Evolutionary conservation across 345 rosid species (phyloP).

Genomic region (Lepidium aucheri): DNA sequence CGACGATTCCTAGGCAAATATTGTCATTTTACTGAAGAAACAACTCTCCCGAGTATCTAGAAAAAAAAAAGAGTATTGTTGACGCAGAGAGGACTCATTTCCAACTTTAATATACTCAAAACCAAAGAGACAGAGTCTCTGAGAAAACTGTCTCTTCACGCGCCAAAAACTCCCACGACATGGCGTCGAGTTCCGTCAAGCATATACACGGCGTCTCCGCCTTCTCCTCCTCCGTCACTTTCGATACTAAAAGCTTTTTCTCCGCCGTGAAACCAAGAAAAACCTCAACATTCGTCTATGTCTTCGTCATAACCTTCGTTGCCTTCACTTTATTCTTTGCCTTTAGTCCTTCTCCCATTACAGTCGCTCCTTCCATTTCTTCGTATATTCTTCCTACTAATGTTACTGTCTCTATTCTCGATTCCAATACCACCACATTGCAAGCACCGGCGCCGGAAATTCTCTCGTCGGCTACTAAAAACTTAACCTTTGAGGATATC

Average conservation of each 20-base stretch:
- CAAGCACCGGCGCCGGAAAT: not conserved
- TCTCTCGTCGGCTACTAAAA: slow-evolving; percentile 8
- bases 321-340: slow-evolving; percentile 67
- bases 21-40: slow-evolving; percentile 14
- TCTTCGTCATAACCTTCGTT: slow-evolving; percentile 56
- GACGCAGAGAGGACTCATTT: too few species aligned
- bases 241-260: slow-evolving; percentile 41
- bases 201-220: slow-evolving; percentile 38
- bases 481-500: slow-evolving; percentile 1
- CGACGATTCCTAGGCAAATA: slow-evolving; percentile 16
- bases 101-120: too few species aligned
- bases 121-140: not conserved
- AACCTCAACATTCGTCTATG: slow-evolving; percentile 55
- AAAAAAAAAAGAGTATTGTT: too few species aligned
- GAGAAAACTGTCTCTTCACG: not conserved
- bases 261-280: slow-evolving; percentile 41
- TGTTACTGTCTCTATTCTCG: slow-evolving; percentile 16
- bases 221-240: slow-evolving; percentile 21
- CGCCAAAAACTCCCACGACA: slow-evolving; percentile 7
- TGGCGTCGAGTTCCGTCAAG: slow-evolving; percentile 57
- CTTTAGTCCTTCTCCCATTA: slow-evolving; percentile 63
- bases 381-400: slow-evolving; percentile 41
- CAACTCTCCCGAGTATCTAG: slow-evolving; percentile 1
- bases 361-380: slow-evolving; percentile 48
- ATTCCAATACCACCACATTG: not conserved